Evolutionary conservation across 1,284 basidiomycete species (phyloP).

Genomic region (Austroboletus niveus): DNA sequence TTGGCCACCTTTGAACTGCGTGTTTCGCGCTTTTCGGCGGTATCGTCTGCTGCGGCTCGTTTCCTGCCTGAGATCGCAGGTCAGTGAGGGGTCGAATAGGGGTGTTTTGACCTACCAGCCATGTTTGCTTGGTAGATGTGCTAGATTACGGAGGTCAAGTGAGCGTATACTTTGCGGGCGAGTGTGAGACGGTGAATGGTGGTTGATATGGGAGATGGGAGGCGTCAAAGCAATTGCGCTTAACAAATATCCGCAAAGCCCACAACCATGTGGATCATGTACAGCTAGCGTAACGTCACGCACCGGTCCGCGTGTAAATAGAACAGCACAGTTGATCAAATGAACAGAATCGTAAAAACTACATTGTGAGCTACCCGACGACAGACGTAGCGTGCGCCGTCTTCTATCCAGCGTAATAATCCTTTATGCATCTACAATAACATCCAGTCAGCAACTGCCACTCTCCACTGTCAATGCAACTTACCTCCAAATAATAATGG

Average conservation of each 20-base stretch:
- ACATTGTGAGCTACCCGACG: constrained; percentile 23
- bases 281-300: constrained; percentile 29
- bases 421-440: constrained; percentile 10
- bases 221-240: constrained; percentile 17
- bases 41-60: constrained; percentile 44
- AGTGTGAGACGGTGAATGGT: background rate
- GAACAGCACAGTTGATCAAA: constrained; percentile 24
- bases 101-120: constrained; percentile 30
- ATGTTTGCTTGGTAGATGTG: constrained; percentile 16
- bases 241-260: constrained; percentile 28
- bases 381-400: constrained; percentile 11
- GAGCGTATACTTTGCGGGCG: background rate
- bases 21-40: constrained; percentile 36
- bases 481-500: constrained; percentile 23
- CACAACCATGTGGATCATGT: constrained; percentile 7
- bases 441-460: constrained; percentile 8
- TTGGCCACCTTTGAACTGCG: constrained; percentile 51
- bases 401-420: constrained; percentile 16
- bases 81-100: constrained; percentile 15
- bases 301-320: constrained; percentile 4
- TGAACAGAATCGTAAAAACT: constrained; percentile 18
- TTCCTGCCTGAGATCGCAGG: constrained; percentile 39
- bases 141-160: background rate
- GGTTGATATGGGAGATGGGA: constrained; percentile 8
- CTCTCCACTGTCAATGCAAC: background rate